Evolutionary conservation across 257 asterid species (phyloP), one percentile per base, ranked within the genome.

Genomic region (Datura wrightii): DNA sequence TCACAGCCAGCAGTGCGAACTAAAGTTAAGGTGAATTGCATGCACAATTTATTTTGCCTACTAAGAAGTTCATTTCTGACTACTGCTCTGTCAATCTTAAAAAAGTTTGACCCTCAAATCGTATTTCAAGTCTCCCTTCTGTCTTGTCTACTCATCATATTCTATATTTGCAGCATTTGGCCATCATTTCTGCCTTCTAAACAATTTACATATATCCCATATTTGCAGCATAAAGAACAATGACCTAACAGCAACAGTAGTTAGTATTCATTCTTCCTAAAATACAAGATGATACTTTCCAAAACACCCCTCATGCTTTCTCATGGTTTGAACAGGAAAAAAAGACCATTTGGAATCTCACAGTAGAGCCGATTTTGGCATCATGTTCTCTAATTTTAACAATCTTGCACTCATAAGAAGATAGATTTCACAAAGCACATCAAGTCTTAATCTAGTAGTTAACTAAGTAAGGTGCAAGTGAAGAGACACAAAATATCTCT

Each of bases 1-100:
- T 19, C 69, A 31, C 18, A 63, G 42, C 70, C 70, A 63, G 2
- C 7, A 66, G 1, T 14, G 31, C 50, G 37, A 37, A 37, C 81
- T 19, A 24, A 74, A 74, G 19, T 46, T 37, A 69, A 41, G 44
- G 31, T 1, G 76, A 67, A 67, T 67, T 37, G 5, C 0, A 6
- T 52, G n/a, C n/a, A n/a, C n/a, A 48, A 71, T n/a, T 41, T 36
- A 70, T 70, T 70, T 18, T 69, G 8, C 79, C 79, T 41, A 41
- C 36, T 8, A 2, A 16, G 9, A 10, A 31, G 4, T 71, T 42
- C 37, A 9, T 70, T 70, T 71, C 37, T 16, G 8, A 16, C 79
- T 70, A 18, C 8, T 70, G 55, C 9, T 39, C 50, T n/a, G 8
- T 71, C 13, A 31, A 63, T 10, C 7, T 63, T 31, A 63, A 11